A percentile compares a stretch with the other conserved stretches of the same genome.
These are phyloP conservation scores for Domatiomyces catenatus DNA, from an alignment of 2,329 filamentous ascomycete species.

Conservation along the genomic window DNA sequence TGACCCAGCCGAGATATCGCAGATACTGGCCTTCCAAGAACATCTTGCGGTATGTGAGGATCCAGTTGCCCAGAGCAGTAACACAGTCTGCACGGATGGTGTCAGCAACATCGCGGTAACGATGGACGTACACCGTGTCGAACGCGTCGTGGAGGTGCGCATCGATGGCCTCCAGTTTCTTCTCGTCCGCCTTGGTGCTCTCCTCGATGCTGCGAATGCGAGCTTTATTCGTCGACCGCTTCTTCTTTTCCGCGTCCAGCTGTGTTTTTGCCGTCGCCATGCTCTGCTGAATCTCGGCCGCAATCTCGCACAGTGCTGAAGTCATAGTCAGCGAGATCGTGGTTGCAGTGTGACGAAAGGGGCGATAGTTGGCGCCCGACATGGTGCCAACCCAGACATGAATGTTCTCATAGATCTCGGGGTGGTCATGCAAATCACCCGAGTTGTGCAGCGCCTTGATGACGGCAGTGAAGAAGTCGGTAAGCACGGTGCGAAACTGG, in stretches of 20 bases:
- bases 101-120: slow-evolving; percentile 85
- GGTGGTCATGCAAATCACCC: slow-evolving; percentile 64
- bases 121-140: slow-evolving; percentile 83
- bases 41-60: slow-evolving; percentile 63
- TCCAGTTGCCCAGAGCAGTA: slow-evolving; percentile 75
- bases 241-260: slow-evolving; percentile 61
- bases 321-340: slow-evolving; percentile 68
- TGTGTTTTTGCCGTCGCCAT: slow-evolving; percentile 66
- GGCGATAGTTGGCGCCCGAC: slow-evolving; percentile 73
- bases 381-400: slow-evolving; percentile 80
- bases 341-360: slow-evolving; percentile 88
- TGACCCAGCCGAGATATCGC: slow-evolving; percentile 86
- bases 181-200: slow-evolving; percentile 53
- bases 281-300: slow-evolving; percentile 52
- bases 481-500: slow-evolving; percentile 62
- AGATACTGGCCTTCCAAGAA: slow-evolving; percentile 87
- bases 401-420: slow-evolving; percentile 69
- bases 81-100: slow-evolving; percentile 81
- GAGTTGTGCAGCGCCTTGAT: slow-evolving; percentile 66
- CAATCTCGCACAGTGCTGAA: slow-evolving; percentile 59
- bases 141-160: slow-evolving; percentile 70
- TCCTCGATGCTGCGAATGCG: slow-evolving; percentile 59
- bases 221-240: slow-evolving; percentile 59
- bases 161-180: slow-evolving; percentile 54
- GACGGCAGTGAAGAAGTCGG: slow-evolving; percentile 63